Evolutionary conservation across 139 green algal genomes (phyloP).

Genomic region (Chlorella sp.): DNA sequence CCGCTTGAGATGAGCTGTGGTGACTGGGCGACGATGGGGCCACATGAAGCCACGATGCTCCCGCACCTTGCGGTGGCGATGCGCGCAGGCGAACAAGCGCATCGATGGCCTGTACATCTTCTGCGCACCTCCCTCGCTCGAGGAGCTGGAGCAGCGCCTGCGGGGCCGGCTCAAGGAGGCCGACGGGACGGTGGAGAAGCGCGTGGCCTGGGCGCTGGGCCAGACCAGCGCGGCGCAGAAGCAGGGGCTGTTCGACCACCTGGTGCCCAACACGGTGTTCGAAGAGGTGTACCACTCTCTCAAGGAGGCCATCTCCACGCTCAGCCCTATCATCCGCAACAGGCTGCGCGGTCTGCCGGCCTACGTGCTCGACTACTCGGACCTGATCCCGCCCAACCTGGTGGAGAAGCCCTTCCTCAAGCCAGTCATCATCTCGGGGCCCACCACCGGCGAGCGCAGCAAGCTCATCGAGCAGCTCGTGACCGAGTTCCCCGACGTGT

Average conservation of each 20-base stretch:
- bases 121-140: constrained; percentile 39
- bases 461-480: constrained; percentile 50
- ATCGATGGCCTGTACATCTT: constrained; percentile 67
- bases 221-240: constrained; percentile 19
- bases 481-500: constrained; percentile 69
- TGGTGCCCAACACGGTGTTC: constrained; percentile 29
- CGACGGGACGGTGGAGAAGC: constrained; percentile 43
- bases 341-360: constrained; percentile 58
- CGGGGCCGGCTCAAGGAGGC: constrained; percentile 46
- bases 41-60: no score
- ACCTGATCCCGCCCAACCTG: constrained; percentile 70
- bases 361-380: constrained; percentile 78
- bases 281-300: constrained; percentile 25
- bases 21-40: no score
- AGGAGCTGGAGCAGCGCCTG: constrained; percentile 45
- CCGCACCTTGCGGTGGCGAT: no score
- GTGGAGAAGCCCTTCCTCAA: constrained; percentile 74
- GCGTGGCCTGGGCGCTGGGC: constrained; percentile 33
- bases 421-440: constrained; percentile 31
- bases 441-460: constrained; percentile 14
- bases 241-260: constrained; percentile 31
- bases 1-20: no score
- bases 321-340: constrained; percentile 71
- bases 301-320: constrained; percentile 58
- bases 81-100: constrained; percentile 43